Evolutionary conservation across 129 eudicot species (phyloP).

Genomic region (Daucus carota): DH1_v3.0 NC_030383.2:51281001-51281500

Average conservation of each 20-base stretch:
- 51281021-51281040: constrained; percentile 43
- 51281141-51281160: neutral
- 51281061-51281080: constrained; percentile 81
- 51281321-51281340: neutral
- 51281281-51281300: constrained; percentile 90
- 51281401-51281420: too few relatives aligned
- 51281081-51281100: constrained; percentile 94
- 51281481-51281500: too few relatives aligned
- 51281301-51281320: constrained; percentile 58
- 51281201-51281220: constrained; percentile 28
- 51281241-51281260: constrained; percentile 76
- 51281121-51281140: too few relatives aligned
- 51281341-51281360: neutral
- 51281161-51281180: neutral
- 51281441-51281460: too few relatives aligned
- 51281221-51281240: constrained; percentile 80
- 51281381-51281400: too few relatives aligned
- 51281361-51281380: neutral
- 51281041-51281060: constrained; percentile 67
- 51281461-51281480: too few relatives aligned
- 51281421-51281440: too few relatives aligned
- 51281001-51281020: constrained; percentile 69
- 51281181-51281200: neutral
- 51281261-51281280: constrained; percentile 75
- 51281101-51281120: constrained; percentile 73